Conservation (phyloP, 1,284 basidiomycete genomes). For the Trichosporon sp. region DNA sequence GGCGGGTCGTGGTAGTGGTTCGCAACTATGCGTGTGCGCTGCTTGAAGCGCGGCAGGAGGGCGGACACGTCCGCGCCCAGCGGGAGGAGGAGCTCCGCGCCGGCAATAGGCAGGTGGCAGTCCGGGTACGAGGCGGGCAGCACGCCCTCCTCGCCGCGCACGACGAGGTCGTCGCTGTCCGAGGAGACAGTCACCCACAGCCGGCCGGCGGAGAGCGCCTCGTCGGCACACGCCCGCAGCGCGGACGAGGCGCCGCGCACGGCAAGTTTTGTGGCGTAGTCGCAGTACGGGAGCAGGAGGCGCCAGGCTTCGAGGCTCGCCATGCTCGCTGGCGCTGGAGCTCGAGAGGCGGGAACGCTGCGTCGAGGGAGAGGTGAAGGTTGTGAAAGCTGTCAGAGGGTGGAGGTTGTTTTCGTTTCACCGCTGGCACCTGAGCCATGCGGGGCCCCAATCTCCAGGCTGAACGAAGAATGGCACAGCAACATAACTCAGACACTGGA, state of each 20-base stretch:
- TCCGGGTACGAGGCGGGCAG: not conserved
- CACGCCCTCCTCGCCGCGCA: not conserved
- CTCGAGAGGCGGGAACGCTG: too few species aligned
- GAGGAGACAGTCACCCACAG: not conserved
- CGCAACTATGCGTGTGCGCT: not conserved
- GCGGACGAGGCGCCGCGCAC: not conserved
- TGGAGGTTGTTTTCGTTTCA: too few species aligned
- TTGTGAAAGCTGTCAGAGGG: too few species aligned
- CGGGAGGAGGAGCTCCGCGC: not conserved
- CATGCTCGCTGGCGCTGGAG: not conserved
- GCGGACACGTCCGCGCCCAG: not conserved
- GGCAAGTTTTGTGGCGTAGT: not conserved
- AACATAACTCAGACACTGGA: not conserved
- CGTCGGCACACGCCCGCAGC: not conserved
- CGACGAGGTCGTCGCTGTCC: not conserved
- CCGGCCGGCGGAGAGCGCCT: not conserved
- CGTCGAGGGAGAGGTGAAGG: too few species aligned
- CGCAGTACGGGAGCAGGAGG: not conserved
- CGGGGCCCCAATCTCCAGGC: too few species aligned
- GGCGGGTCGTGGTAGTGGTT: not conserved
- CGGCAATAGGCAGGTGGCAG: not conserved
- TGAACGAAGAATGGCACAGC: not conserved
- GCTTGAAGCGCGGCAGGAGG: not conserved
- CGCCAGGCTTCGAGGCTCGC: not conserved
- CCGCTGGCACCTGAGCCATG: too few species aligned